Evolutionary conservation across 2,329 filamentous ascomycete genomes (phyloP).

Genomic region (Akanthomyces lecanii): DNA sequence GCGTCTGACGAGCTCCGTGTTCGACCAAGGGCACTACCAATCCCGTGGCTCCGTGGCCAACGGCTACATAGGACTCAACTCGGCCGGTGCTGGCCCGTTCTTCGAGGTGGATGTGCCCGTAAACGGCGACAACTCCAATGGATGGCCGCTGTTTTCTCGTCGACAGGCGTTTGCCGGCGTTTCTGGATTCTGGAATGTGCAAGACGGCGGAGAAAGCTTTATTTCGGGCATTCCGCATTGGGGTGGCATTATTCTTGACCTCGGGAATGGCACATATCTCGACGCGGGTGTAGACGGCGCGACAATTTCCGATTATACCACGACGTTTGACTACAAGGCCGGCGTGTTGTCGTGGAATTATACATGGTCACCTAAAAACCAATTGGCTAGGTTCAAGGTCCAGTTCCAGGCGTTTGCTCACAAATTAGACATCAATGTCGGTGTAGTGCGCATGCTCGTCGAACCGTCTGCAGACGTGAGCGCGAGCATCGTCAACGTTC

Average conservation of each 20-base stretch:
- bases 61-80: constrained; percentile 27
- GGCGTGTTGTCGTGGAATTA: constrained; percentile 62
- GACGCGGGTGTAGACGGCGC: constrained; percentile 56
- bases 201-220: constrained; percentile 59
- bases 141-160: constrained; percentile 63
- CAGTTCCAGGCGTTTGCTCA: constrained; percentile 64
- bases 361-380: constrained; percentile 54
- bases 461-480: constrained; percentile 49
- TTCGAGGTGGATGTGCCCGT: constrained; percentile 25
- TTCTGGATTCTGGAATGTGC: constrained; percentile 62
- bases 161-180: constrained; percentile 65
- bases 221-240: constrained; percentile 68
- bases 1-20: constrained; percentile 23
- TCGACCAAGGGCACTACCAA: constrained; percentile 27
- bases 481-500: constrained; percentile 59
- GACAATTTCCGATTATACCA: constrained; percentile 57
- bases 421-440: constrained; percentile 57
- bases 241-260: constrained; percentile 41
- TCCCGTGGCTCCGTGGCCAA: constrained; percentile 28
- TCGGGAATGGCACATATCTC: constrained; percentile 49
- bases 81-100: constrained; percentile 27
- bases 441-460: constrained; percentile 50
- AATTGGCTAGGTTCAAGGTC: constrained; percentile 49
- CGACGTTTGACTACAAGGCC: constrained; percentile 58
- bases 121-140: constrained; percentile 42